These are phyloP conservation scores for Aspergillus cristatus DNA, from an alignment of 495 filamentous ascomycete species.

Conservation along the genomic window DNA sequence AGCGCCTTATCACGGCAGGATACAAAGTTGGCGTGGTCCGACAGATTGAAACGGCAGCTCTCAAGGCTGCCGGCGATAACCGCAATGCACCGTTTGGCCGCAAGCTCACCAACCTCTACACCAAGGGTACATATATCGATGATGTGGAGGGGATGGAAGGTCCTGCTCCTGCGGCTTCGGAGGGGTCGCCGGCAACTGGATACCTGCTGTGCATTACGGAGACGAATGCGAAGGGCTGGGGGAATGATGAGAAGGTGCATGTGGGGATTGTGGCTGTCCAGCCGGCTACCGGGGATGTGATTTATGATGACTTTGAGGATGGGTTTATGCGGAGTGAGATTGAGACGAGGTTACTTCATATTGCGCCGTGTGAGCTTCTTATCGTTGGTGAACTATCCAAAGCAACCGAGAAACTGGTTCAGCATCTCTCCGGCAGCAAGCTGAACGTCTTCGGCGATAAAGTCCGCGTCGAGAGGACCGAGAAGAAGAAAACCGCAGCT, in stretches of 20 bases:
- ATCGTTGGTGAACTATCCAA: slow-evolving; percentile 89
- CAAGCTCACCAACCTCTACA: slow-evolving; percentile 94
- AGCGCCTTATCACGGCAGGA: slow-evolving; percentile 82
- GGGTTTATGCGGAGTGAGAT: slow-evolving; percentile 98
- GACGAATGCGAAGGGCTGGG: slow-evolving; percentile 70
- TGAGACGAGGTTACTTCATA: slow-evolving; percentile 87
- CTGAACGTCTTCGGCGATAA: slow-evolving; percentile 91
- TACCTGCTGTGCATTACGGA: slow-evolving; percentile 93
- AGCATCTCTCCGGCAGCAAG: slow-evolving; percentile 79
- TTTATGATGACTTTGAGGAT: slow-evolving; percentile 95
- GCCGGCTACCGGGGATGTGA: slow-evolving; percentile 89
- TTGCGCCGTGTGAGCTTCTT: slow-evolving; percentile 93
- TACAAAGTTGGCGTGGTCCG: slow-evolving; percentile 95
- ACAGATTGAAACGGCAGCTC: slow-evolving; percentile 94
- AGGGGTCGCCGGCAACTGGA: slow-evolving; percentile 63
- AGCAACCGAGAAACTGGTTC: slow-evolving; percentile 86
- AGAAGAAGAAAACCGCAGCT: slow-evolving; percentile 70
- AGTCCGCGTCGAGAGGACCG: slow-evolving; percentile 70
- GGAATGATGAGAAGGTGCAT: slow-evolving; percentile 87
- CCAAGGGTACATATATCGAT: slow-evolving; percentile 96
- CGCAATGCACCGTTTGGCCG: slow-evolving; percentile 85
- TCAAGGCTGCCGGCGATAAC: slow-evolving; percentile 96
- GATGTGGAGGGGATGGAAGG: slow-evolving; percentile 74
- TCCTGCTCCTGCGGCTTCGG: slow-evolving; percentile 32
- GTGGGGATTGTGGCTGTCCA: slow-evolving; percentile 93